Base-by-base conservation (phyloP, 2,329 filamentous ascomycete species). In the Alternaria panax region DNA sequence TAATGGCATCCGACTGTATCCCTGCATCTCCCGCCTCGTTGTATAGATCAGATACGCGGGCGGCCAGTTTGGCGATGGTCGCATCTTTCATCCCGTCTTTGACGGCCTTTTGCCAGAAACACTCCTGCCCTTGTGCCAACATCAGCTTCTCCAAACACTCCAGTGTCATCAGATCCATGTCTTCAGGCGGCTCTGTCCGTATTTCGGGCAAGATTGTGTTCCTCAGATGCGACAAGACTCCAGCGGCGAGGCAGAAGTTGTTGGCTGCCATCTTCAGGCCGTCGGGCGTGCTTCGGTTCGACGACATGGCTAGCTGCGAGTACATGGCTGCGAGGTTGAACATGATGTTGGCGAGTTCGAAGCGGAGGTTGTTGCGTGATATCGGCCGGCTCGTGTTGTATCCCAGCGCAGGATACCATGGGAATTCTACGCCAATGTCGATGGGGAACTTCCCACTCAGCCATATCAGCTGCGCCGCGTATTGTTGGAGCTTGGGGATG, bases 101-200 rank as follows among this genome's bases (percentile, higher is more conserved):
- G 59, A 96, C 93, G 1, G 95, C 94, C 76, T 97, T 98, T 69
- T 95, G 91, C 95, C 95, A 99, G 79, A 95, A 98, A 75, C 93
- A 98, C 80, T 99, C 95, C 75, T 99, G 95, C 27, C 91, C 93
- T 76, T 99, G 93, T 1, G 93, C 94, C 9, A 99, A 85, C 76
- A 96, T 88, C 28, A 99, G 84, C 75, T 94, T 87, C 68, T 91
- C 87, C 45, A 98, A 80, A 52, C 92, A 92, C 70, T 94, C 91
- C 47, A 99, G 83, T 0, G 93, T 97, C 72, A 91, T 86, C 51
- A 88, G 85, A 70, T 99, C 95, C 93, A 99, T 96, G 75, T 99
- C 95, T 75, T 98, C 95, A 1, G 95, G 93, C 0, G 93, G 92
- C 14, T 90, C 87, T 2, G 91, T 86, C 59, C 93, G 90, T 70